Base-by-base conservation (phyloP, 768 basidiomycete species). In the Leccinum rimulosum region DNA sequence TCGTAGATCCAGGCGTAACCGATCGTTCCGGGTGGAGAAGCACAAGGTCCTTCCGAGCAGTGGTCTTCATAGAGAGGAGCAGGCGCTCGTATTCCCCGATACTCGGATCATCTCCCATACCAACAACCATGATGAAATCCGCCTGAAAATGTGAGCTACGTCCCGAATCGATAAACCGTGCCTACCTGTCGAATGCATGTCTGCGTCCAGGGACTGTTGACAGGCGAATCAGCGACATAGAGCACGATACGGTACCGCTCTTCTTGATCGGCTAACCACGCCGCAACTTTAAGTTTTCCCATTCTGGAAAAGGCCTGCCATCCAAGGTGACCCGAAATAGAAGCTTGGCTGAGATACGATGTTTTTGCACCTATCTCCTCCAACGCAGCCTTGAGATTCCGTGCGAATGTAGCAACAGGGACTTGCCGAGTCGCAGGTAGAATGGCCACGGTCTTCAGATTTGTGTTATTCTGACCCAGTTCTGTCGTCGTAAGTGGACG, bases 41-140 rank as follows among this genome's bases (percentile, higher is more conserved):
- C 5, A 99, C 88, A 28, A 99, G 84, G 71, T 99, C 97, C 74
- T 98, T 98, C 56, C 97, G 79, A n/a, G 96, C 97, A 0, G 96
- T 98, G 0, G 96, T 98, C 77, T 98, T 98, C 82, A 95, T 91
- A 1, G 95, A 95, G 45, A 98, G 79, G 22, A 99, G 75, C 4
- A 98, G 78, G 55, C 95, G 85, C 72, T 99, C 95, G 67, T 94
- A 98, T 75, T 99, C 97, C 12, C 97, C 97, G 6, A 94, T 78
- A 19, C 82, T 82, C 14, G 94, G 88, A 68, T 93, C 95, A 58
- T 97, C 95, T 4, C 92, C 95, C 84, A 95, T 89, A 8, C 93
- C 95, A 55, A 96, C 89, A 22, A 95, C 85, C 85, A 97, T 87
- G 38, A 97, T 90, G 69, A 85, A 95, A 75, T 98, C 95, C 15